Evolutionary conservation across 192 early-diverging fungal species (phyloP).

Genomic region (Mortierella antarctica): DNA sequence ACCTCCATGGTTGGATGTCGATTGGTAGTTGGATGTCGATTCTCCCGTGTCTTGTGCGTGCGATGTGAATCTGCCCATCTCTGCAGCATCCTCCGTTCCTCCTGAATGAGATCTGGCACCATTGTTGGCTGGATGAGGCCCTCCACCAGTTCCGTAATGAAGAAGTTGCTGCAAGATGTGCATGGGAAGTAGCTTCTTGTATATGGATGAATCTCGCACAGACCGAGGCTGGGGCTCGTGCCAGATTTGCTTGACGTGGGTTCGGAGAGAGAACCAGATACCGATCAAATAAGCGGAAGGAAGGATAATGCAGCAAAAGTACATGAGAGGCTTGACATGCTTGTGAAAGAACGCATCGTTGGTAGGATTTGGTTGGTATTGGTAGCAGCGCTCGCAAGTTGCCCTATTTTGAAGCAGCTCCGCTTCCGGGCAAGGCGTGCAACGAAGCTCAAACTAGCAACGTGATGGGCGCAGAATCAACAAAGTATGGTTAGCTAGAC

Average conservation of each 20-base stretch:
- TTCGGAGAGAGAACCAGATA: conserved; percentile 92
- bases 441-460: conserved; percentile 43
- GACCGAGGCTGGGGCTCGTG: conserved; percentile 61
- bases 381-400: conserved; percentile 71
- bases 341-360: conserved; percentile 84
- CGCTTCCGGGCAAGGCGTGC: conserved; percentile 40
- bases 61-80: conserved; percentile 36
- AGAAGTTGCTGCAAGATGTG: conserved; percentile 61
- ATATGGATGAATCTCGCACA: conserved; percentile 45
- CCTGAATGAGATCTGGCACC: conserved; percentile 8
- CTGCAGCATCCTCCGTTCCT: conserved; percentile 24
- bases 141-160: conserved; percentile 31
- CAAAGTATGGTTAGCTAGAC: not conserved
- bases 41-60: conserved; percentile 9
- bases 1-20: conserved; percentile 24
- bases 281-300: conserved; percentile 83
- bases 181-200: conserved; percentile 56
- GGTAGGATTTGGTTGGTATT: conserved; percentile 69
- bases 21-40: conserved; percentile 34
- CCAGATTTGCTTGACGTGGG: conserved; percentile 85
- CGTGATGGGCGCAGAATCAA: no score
- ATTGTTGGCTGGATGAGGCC: conserved; percentile 9
- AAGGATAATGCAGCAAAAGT: conserved; percentile 70
- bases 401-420: conserved; percentile 6
- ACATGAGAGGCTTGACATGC: conserved; percentile 90